phyloP scores from a whole-genome alignment of 129 eudicot genomes.

The Ambrosia artemisiifolia region DNA sequence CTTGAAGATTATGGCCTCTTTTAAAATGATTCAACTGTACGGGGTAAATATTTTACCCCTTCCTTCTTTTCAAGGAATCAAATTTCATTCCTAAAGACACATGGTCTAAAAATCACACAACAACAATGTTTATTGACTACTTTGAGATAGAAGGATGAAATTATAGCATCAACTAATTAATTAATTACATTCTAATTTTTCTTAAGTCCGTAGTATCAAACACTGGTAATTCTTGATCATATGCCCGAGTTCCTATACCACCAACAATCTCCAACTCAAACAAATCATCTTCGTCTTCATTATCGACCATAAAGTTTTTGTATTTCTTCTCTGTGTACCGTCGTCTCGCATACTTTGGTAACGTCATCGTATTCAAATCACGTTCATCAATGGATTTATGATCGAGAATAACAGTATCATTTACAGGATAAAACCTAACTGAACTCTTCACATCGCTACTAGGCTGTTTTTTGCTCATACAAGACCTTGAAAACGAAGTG shows the following conservation, averaged over 20 bases:
- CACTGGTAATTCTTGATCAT: constrained; percentile 72
- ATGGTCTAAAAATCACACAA: no score
- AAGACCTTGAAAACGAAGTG: constrained; percentile 53
- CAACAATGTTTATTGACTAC: constrained; percentile 19
- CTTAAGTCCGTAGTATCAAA: constrained; percentile 69
- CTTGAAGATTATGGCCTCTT: not conserved
- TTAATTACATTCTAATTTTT: constrained; percentile 41
- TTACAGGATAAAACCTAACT: constrained; percentile 66
- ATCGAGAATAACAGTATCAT: constrained; percentile 32
- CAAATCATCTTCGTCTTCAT: constrained; percentile 69
- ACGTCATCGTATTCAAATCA: constrained; percentile 2
- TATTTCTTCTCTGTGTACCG: constrained; percentile 30
- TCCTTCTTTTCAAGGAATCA: not conserved
- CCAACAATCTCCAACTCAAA: constrained; percentile 72
- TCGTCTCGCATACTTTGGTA: constrained; percentile 17
- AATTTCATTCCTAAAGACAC: not conserved
- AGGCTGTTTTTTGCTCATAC: constrained; percentile 48
- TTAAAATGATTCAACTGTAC: constrained; percentile 2
- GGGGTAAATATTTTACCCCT: constrained; percentile 20
- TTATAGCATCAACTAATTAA: constrained; percentile 13
- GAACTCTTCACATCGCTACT: constrained; percentile 48
- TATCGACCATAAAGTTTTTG: constrained; percentile 14
- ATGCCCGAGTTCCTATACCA: constrained; percentile 33
- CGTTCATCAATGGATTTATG: constrained; percentile 23
- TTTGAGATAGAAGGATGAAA: constrained; percentile 6